Conservation (phyloP, 495 filamentous ascomycete genomes). For the Annulohypoxylon bovei region DNA sequence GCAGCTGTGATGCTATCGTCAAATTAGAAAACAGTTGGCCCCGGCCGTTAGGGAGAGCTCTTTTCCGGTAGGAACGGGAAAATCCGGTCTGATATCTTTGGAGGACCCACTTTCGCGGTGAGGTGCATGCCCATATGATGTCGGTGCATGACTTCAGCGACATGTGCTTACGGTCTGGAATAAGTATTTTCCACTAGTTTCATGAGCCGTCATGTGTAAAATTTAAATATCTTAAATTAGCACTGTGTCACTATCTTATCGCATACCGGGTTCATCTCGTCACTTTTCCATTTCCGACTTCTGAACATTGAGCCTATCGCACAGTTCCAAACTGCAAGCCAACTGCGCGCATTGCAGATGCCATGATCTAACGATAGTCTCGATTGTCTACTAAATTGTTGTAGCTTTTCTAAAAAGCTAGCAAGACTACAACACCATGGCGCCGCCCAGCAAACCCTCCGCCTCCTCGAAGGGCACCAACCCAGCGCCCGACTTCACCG, state of each 20-base stretch:
- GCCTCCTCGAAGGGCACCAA: slow-evolving; percentile 26
- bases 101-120: slow-evolving; percentile 30
- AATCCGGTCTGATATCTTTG: slow-evolving; percentile 31
- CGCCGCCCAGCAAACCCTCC: slow-evolving; percentile 38
- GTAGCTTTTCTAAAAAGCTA: neutral
- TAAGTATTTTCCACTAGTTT: slow-evolving; percentile 24
- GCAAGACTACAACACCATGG: slow-evolving; percentile 30
- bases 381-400: neutral
- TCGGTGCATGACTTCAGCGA: slow-evolving; percentile 34
- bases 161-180: slow-evolving; percentile 28
- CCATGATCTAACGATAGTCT: slow-evolving; percentile 28
- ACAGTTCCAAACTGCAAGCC: neutral
- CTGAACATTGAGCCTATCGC: neutral
- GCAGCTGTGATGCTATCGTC: slow-evolving; percentile 35
- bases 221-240: neutral
- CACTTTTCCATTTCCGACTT: slow-evolving; percentile 1
- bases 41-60: slow-evolving; percentile 34
- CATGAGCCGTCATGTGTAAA: neutral
- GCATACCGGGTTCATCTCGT: slow-evolving; percentile 9
- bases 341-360: neutral
- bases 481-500: slow-evolving; percentile 48
- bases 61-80: slow-evolving; percentile 41
- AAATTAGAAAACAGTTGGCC: slow-evolving; percentile 37
- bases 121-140: slow-evolving; percentile 29
- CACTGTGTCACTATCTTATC: slow-evolving; percentile 36